These are phyloP conservation scores for Aurantiochytrium sp. DNA, from an alignment of 108 stramenopile genomes.

Conservation along the genomic window DNA sequence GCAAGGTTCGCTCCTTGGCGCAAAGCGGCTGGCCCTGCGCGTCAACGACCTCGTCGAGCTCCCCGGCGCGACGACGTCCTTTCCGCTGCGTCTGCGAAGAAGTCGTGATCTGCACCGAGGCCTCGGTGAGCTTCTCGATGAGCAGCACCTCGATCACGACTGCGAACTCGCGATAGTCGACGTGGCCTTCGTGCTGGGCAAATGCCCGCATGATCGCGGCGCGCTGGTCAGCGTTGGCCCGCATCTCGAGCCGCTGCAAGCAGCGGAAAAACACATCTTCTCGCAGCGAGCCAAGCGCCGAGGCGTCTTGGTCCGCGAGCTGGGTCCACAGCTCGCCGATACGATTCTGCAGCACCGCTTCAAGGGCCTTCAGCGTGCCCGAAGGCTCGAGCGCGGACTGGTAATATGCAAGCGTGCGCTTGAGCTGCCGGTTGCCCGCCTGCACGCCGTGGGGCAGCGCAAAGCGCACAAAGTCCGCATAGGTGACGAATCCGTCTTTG, in stretches of 20 bases:
- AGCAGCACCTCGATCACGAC: neutral
- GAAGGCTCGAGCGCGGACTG: neutral
- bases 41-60: neutral
- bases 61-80: neutral
- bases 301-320: neutral
- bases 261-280: neutral
- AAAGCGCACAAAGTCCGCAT: neutral
- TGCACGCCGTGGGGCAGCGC: neutral
- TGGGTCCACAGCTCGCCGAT: neutral
- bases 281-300: neutral
- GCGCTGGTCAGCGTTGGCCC: neutral
- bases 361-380: neutral
- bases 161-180: conserved; percentile 11
- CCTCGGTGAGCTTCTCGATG: neutral
- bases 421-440: neutral
- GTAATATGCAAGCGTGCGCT: neutral
- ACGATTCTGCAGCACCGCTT: neutral
- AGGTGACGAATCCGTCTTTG: neutral
- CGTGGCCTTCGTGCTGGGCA: neutral
- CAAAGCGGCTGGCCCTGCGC: neutral
- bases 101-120: neutral
- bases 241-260: neutral
- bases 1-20: neutral
- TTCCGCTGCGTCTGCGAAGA: neutral
- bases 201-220: neutral